phyloP scores from a whole-genome alignment of 2,329 filamentous ascomycete genomes.

The Trichocomaceae sp. region DNA sequence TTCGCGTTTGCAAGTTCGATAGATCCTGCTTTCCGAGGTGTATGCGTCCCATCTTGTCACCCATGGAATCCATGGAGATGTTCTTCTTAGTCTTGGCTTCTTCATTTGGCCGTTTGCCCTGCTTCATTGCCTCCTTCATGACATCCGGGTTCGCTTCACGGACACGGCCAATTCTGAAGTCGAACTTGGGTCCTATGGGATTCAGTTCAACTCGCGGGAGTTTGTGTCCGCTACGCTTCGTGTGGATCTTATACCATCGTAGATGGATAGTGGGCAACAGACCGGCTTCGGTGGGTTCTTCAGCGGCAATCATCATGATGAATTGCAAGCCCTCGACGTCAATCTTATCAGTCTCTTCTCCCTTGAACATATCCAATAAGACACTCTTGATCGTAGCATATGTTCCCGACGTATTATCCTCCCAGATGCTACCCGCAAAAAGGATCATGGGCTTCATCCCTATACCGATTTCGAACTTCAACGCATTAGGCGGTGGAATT shows the following conservation, averaged over 20 bases:
- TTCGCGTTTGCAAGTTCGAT: slow-evolving; percentile 79
- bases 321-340: slow-evolving; percentile 95
- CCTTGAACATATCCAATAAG: slow-evolving; percentile 85
- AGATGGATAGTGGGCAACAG: slow-evolving; percentile 50
- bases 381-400: slow-evolving; percentile 84
- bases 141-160: slow-evolving; percentile 70
- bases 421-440: slow-evolving; percentile 85
- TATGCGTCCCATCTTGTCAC: slow-evolving; percentile 92
- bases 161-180: slow-evolving; percentile 77
- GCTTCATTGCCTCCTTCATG: slow-evolving; percentile 87
- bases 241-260: slow-evolving; percentile 78
- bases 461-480: slow-evolving; percentile 60
- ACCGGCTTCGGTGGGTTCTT: slow-evolving; percentile 48
- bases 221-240: slow-evolving; percentile 78
- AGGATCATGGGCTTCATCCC: slow-evolving; percentile 83
- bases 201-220: slow-evolving; percentile 87
- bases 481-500: slow-evolving; percentile 41
- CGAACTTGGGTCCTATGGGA: slow-evolving; percentile 90
- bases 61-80: slow-evolving; percentile 80
- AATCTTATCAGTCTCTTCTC: slow-evolving; percentile 69
- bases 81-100: slow-evolving; percentile 81
- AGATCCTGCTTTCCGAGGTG: slow-evolving; percentile 90
- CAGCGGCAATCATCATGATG: slow-evolving; percentile 72
- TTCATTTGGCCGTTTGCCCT: slow-evolving; percentile 58
- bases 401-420: slow-evolving; percentile 68